Evolutionary conservation across 2,329 filamentous ascomycete species (phyloP).

Genomic region (Xylaria sp.): DNA sequence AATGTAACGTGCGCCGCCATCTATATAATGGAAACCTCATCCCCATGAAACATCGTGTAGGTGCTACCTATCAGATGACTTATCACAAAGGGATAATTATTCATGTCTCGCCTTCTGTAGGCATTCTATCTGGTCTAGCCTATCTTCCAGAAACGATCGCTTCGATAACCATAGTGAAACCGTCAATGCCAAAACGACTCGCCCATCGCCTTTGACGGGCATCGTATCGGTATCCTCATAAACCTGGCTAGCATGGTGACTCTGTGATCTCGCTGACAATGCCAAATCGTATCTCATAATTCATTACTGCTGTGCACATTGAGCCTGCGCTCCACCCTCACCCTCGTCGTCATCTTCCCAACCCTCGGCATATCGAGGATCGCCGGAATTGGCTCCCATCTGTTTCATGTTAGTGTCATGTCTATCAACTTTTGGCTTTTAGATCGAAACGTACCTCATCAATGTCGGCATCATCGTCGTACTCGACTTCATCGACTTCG

Average conservation of each 20-base stretch:
- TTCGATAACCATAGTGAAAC: conserved; percentile 14
- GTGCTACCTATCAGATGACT: conserved; percentile 5
- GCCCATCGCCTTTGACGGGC: conserved; percentile 13
- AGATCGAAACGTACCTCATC: conserved; percentile 69
- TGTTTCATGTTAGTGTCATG: conserved; percentile 45
- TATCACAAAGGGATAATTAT: conserved; percentile 18
- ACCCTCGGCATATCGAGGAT: conserved; percentile 70
- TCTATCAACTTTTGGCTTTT: neutral
- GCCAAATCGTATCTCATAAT: conserved; percentile 46
- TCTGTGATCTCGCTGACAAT: conserved; percentile 36
- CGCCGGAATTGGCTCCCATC: conserved; percentile 78
- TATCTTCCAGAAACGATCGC: conserved; percentile 25
- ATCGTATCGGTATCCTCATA: conserved; percentile 19
- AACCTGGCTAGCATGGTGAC: conserved; percentile 29
- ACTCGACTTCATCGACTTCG: conserved; percentile 86
- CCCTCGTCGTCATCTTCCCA: conserved; percentile 81
- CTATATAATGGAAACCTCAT: too few relatives aligned
- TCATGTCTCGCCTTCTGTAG: conserved; percentile 27
- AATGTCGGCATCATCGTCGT: conserved; percentile 82
- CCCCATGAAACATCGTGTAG: neutral
- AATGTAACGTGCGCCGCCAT: too few relatives aligned
- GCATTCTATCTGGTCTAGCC: conserved; percentile 39
- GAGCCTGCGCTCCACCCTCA: conserved; percentile 71
- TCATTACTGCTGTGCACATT: conserved; percentile 77
- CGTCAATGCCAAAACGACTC: conserved; percentile 8